phyloP scores from a whole-genome alignment of 2,329 filamentous ascomycete species.

The Balansia obtecta region DNA sequence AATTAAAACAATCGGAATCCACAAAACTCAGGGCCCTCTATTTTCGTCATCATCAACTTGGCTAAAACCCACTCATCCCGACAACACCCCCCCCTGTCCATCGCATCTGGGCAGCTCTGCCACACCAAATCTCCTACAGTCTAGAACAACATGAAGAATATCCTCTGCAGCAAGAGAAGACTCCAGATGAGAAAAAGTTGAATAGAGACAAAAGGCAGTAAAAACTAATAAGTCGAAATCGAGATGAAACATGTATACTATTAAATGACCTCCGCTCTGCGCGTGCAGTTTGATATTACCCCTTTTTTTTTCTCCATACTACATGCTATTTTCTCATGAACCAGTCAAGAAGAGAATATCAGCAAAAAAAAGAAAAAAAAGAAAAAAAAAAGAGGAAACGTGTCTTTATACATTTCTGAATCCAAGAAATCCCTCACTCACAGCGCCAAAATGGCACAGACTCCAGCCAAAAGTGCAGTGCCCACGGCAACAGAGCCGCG shows the following conservation, averaged over 20 bases:
- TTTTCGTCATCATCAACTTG: not conserved
- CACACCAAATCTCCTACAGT: not conserved
- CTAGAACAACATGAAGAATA: not conserved
- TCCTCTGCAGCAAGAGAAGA: not conserved
- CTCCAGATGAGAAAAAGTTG: not conserved
- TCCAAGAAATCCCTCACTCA: constrained; percentile 12
- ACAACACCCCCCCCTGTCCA: not conserved
- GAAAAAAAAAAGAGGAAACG: constrained; percentile 10
- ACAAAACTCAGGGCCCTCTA: not conserved
- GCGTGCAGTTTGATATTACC: constrained; percentile 6
- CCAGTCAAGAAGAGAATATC: constrained; percentile 14
- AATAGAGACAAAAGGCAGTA: constrained; percentile 6
- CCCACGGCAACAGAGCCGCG: constrained; percentile 13
- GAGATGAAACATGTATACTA: constrained; percentile 17
- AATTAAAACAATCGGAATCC: not conserved
- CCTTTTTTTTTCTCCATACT: constrained; percentile 8
- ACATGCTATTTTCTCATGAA: constrained; percentile 14
- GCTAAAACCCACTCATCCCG: not conserved
- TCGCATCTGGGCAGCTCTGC: not conserved
- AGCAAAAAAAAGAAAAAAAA: no score
- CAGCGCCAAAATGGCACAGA: constrained; percentile 17
- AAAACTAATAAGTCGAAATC: not conserved
- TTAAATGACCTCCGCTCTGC: constrained; percentile 18
- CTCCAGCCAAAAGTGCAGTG: constrained; percentile 16
- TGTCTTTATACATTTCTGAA: constrained; percentile 2